Percentiles rank a stretch among this genome's conserved stretches.
These are phyloP conservation scores for Hirschioporus abietinus DNA, from an alignment of 768 basidiomycete genomes.

Conservation along the genomic window DNA sequence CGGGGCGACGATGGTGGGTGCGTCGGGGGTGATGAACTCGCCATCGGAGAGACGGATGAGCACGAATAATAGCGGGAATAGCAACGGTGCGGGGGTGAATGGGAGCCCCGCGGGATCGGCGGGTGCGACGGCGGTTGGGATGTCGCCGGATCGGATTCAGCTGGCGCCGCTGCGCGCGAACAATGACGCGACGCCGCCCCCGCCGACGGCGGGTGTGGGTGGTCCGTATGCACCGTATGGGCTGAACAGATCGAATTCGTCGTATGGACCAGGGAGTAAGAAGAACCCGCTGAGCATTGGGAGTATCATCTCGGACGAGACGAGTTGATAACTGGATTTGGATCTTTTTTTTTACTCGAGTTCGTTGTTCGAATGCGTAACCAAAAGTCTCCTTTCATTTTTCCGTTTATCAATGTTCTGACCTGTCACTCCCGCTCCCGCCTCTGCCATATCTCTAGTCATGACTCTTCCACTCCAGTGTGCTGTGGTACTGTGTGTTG, in stretches of 20 bases:
- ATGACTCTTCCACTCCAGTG: background rate
- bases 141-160: conserved; percentile 41
- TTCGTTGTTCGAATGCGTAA: too few species aligned
- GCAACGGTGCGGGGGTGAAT: conserved; percentile 7
- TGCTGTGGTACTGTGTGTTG: background rate
- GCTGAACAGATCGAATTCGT: conserved; percentile 8
- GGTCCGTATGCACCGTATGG: conserved; percentile 15
- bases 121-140: conserved; percentile 18
- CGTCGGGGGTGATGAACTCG: conserved; percentile 4
- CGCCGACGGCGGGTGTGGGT: conserved; percentile 5
- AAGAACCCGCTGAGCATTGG: conserved; percentile 67
- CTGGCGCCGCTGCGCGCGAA: conserved; percentile 45
- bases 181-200: conserved; percentile 12
- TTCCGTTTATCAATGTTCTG: too few species aligned
- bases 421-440: too few species aligned
- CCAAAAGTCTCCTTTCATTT: too few species aligned
- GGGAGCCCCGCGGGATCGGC: conserved; percentile 16
- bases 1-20: background rate
- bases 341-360: too few species aligned
- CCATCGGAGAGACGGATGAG: conserved; percentile 8
- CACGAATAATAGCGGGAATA: conserved; percentile 15
- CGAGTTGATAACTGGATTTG: background rate
- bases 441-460: background rate
- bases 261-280: conserved; percentile 32
- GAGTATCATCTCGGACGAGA: conserved; percentile 59